These are phyloP conservation scores for Microbotryum saponariae DNA, from an alignment of 1,284 basidiomycete genomes.

Conservation along the genomic window DNA sequence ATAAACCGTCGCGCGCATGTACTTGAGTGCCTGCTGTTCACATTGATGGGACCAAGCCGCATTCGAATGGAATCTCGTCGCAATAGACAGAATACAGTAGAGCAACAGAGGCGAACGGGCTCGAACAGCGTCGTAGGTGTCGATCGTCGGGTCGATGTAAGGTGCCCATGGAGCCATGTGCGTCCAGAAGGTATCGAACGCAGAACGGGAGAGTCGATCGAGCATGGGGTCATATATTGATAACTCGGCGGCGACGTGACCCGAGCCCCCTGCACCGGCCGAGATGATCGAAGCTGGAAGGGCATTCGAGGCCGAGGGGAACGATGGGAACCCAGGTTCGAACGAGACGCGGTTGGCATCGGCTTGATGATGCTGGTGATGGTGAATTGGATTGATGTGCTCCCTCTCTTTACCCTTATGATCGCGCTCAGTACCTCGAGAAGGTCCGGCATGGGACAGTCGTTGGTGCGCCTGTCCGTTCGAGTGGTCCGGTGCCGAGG, in stretches of 20 bases:
- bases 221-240: slow-evolving; percentile 3
- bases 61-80: slow-evolving; percentile 4
- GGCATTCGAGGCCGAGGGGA: neutral
- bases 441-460: neutral
- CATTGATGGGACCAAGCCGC: slow-evolving; percentile 10
- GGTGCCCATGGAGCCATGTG: slow-evolving; percentile 28
- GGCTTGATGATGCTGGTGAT: neutral
- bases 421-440: neutral
- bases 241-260: neutral
- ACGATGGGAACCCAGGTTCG: neutral
- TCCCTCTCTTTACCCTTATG: neutral
- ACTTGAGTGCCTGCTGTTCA: slow-evolving; percentile 12
- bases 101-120: slow-evolving; percentile 19
- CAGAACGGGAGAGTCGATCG: slow-evolving; percentile 10
- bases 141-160: slow-evolving; percentile 18
- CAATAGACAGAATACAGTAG: slow-evolving; percentile 19
- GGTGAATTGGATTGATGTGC: neutral
- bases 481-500: neutral
- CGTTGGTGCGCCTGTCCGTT: neutral
- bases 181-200: slow-evolving; percentile 28
- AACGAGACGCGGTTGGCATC: neutral
- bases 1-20: slow-evolving; percentile 24
- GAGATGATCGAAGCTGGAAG: neutral
- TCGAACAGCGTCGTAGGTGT: slow-evolving; percentile 14
- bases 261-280: neutral